Evolutionary conservation across 306 rosid species (phyloP).

Genomic region (Quercus robur): DNA sequence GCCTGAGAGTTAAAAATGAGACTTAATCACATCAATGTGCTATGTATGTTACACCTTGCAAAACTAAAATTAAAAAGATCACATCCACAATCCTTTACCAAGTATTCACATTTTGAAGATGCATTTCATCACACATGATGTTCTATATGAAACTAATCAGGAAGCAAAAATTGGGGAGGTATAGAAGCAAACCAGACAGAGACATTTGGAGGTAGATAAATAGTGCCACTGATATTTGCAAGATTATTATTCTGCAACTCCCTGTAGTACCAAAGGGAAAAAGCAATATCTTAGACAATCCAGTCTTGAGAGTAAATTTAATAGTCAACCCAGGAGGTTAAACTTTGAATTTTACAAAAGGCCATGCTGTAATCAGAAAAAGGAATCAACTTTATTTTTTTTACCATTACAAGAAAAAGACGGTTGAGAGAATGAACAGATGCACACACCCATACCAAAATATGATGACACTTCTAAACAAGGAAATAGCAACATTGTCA

Average conservation of each 20-base stretch:
- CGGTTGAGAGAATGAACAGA: too few relatives aligned
- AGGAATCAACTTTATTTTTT: too few relatives aligned
- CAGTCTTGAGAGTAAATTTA: background rate
- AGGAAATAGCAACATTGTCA: slow-evolving; percentile 9
- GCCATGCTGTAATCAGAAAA: too few relatives aligned
- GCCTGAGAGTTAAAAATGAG: slow-evolving; percentile 54
- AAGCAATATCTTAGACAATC: slow-evolving; percentile 12
- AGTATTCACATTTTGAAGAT: too few relatives aligned
- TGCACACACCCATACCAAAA: too few relatives aligned
- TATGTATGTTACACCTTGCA: too few relatives aligned
- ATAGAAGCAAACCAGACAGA: slow-evolving; percentile 60
- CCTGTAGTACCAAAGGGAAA: slow-evolving; percentile 44
- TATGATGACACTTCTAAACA: background rate
- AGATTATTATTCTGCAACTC: slow-evolving; percentile 69
- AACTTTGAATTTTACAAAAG: background rate
- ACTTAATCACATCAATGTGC: too few relatives aligned
- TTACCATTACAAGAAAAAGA: too few relatives aligned
- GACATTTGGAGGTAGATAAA: slow-evolving; percentile 54
- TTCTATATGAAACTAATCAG: slow-evolving; percentile 1
- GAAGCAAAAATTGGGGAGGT: slow-evolving; percentile 9
- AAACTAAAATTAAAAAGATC: too few relatives aligned
- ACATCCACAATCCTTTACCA: too few relatives aligned
- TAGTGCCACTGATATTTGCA: slow-evolving; percentile 51
- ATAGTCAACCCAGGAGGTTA: background rate
- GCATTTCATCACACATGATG: too few relatives aligned